phyloP scores from a whole-genome alignment of 2,329 filamentous ascomycete species.

The Cytospora piceae region DNA sequence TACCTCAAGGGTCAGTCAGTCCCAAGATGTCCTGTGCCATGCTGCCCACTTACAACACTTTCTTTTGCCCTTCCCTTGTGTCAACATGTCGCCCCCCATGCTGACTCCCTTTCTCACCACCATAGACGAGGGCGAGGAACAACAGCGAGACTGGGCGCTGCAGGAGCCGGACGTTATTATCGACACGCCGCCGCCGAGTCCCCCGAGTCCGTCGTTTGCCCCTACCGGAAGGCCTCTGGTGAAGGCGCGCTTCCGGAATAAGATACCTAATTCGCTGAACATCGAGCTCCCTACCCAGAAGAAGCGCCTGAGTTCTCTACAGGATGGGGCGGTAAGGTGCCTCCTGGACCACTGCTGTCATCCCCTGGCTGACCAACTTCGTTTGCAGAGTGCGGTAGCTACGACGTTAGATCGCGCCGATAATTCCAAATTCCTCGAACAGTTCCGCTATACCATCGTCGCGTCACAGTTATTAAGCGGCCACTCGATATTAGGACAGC shows the following conservation, averaged over 20 bases:
- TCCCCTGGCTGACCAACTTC: slow-evolving; percentile 14
- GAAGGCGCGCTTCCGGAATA: slow-evolving; percentile 56
- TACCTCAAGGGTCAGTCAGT: slow-evolving; percentile 77
- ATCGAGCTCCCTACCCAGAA: slow-evolving; percentile 48
- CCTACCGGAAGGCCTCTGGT: slow-evolving; percentile 60
- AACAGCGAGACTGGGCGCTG: slow-evolving; percentile 52
- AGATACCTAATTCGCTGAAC: slow-evolving; percentile 49
- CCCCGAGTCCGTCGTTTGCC: slow-evolving; percentile 56
- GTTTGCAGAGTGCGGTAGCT: slow-evolving; percentile 66
- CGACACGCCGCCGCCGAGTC: slow-evolving; percentile 49
- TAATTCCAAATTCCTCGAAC: slow-evolving; percentile 84
- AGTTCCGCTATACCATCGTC: slow-evolving; percentile 91
- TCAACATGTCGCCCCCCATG: slow-evolving; percentile 27
- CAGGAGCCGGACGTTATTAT: slow-evolving; percentile 43
- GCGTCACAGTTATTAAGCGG: slow-evolving; percentile 86
- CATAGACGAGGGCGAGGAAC: slow-evolving; percentile 56
- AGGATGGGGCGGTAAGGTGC: slow-evolving; percentile 44
- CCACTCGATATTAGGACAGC: slow-evolving; percentile 57
- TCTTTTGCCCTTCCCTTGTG: neutral
- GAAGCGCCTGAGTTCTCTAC: slow-evolving; percentile 29
- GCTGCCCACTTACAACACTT: slow-evolving; percentile 15
- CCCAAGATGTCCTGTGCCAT: slow-evolving; percentile 23
- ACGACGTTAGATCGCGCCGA: slow-evolving; percentile 75
- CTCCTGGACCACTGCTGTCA: slow-evolving; percentile 1
- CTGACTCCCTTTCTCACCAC: slow-evolving; percentile 32